phyloP scores from a whole-genome alignment of 2,329 filamentous ascomycete genomes.

The Colletotrichum sp. region DNA sequence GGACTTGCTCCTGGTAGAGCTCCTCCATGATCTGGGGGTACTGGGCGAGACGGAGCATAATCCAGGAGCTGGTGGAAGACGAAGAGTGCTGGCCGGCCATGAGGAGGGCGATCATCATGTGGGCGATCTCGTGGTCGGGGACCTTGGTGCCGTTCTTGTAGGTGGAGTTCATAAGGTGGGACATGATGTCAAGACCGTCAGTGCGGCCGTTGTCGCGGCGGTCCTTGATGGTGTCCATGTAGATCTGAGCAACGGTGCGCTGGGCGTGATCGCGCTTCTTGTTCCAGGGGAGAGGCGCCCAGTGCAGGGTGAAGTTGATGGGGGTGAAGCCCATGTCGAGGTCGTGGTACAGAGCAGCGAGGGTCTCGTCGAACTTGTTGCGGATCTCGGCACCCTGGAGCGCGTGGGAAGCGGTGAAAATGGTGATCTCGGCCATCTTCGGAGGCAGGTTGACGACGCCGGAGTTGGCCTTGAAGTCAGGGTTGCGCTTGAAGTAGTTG shows the following conservation, averaged over 20 bases:
- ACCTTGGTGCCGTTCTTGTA: constrained; percentile 84
- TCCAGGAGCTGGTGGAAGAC: constrained; percentile 84
- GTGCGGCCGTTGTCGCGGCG: constrained; percentile 61
- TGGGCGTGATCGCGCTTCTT: constrained; percentile 81
- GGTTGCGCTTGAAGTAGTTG: constrained; percentile 72
- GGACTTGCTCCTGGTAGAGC: constrained; percentile 81
- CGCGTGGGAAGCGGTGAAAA: constrained; percentile 86
- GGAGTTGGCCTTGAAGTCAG: constrained; percentile 70
- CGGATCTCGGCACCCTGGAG: constrained; percentile 87
- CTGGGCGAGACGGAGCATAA: constrained; percentile 80
- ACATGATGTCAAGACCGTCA: constrained; percentile 80
- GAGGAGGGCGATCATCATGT: constrained; percentile 93
- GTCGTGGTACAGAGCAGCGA: constrained; percentile 85
- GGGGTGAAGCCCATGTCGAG: constrained; percentile 90
- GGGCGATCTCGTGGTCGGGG: constrained; percentile 85
- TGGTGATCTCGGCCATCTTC: constrained; percentile 84
- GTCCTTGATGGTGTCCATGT: constrained; percentile 81
- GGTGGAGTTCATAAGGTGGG: constrained; percentile 82
- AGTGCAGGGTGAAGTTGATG: constrained; percentile 89
- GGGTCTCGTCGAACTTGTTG: constrained; percentile 77
- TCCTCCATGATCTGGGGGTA: constrained; percentile 81
- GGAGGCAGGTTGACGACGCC: constrained; percentile 76
- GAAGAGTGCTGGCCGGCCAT: constrained; percentile 94
- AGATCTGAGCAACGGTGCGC: constrained; percentile 79
- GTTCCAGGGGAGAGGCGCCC: constrained; percentile 90